These are phyloP conservation scores for Euphorbia tirucalli DNA, from an alignment of 345 rosid species.

Conservation along the genomic window DNA sequence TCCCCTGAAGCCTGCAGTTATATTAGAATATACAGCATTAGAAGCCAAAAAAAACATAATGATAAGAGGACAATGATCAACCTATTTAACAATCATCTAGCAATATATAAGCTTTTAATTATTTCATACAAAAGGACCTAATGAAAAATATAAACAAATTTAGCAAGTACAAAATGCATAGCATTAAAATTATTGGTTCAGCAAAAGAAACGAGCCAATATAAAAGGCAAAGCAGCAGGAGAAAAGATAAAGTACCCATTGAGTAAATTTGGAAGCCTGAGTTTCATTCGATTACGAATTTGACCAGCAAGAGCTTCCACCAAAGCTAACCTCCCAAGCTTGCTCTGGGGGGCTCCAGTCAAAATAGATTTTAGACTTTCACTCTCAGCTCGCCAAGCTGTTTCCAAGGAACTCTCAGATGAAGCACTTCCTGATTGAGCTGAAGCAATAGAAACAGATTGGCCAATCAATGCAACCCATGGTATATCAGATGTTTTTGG, in stretches of 20 bases:
- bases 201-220: neutral
- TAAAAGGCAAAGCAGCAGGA: slow-evolving; percentile 1
- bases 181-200: neutral
- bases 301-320: slow-evolving; percentile 89
- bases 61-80: neutral
- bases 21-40: slow-evolving; percentile 2
- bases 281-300: slow-evolving; percentile 86
- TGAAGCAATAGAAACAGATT: slow-evolving; percentile 86
- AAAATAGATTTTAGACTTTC: slow-evolving; percentile 80
- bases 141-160: neutral
- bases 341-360: slow-evolving; percentile 81
- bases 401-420: slow-evolving; percentile 86
- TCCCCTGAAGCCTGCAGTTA: slow-evolving; percentile 79
- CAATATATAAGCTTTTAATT: neutral
- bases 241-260: slow-evolving; percentile 60
- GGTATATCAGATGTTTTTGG: slow-evolving; percentile 88
- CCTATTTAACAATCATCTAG: slow-evolving; percentile 2
- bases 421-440: slow-evolving; percentile 68
- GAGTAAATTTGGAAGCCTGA: slow-evolving; percentile 90
- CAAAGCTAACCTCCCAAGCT: slow-evolving; percentile 92
- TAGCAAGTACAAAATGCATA: neutral
- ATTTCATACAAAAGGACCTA: slow-evolving; percentile 1
- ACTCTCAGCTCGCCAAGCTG: slow-evolving; percentile 99
- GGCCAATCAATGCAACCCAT: slow-evolving; percentile 99
- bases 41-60: neutral